Base-by-base conservation (phyloP, 352 stramenopile species). In the Globisporangium viniferum region DNA sequence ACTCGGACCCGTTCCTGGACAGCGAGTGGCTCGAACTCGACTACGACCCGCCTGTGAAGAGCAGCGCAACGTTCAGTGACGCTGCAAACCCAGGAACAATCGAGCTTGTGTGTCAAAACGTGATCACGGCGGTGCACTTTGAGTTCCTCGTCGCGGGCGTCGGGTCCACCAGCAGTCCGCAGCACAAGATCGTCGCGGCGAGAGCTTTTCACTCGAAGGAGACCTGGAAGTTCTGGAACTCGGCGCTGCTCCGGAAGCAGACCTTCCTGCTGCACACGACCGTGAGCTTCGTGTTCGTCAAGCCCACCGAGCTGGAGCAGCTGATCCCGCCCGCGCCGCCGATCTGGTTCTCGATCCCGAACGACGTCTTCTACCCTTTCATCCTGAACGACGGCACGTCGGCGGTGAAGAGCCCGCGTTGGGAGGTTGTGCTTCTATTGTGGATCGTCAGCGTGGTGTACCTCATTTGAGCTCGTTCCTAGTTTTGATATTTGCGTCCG, bases 341-440 rank as follows among this genome's bases (percentile, higher is more conserved):
- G 20, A 70, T 86, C 22, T 86, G 78, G 78, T 86, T 86, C 39
- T 78, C 78, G n/a, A 86, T 86, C 62, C 76, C 76, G 7, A 83
- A 62, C 64, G 78, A 83, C 36, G 72, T 86, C 10, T 86, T 86
- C 58, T 86, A 86, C 56, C 78, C 78, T 12, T 86, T 86, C 70
- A 68, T 75, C 5, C 56, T 86, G 36, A 82, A 65, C 39, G 44
- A 67, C 31, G 59, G 36, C 0, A 5, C 46, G 10, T 35, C 22
- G 1, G 49, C 5, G 6, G 31, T 7, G 5, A 7, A 14, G 6
- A 27, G 24, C 1, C 49, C 36, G n/a, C 24, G 39, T 5, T 71
- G 49, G 49, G 44, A 27, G n/a, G 15, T 58, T 15, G 22, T 68
- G 39, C 6, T n/a, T 1, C 20, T 63, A 12, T 5, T 68, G 10